A percentile compares a stretch with the other conserved stretches of the same genome.
Evolutionary conservation across 805 yeast species (phyloP).

Genomic region (Yarrowia keelungensis): DNA sequence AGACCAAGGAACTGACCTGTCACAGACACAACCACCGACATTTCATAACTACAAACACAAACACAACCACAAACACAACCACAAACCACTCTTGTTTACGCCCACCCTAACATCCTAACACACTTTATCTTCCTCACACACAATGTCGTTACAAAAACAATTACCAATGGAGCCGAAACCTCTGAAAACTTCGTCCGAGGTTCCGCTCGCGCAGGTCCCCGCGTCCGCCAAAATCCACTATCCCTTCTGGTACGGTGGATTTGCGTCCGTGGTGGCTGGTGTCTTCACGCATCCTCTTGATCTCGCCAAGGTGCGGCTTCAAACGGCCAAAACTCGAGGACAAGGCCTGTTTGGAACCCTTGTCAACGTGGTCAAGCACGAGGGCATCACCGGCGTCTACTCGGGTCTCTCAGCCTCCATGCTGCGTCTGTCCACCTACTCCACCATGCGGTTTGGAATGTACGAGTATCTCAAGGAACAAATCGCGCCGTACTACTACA

Average conservation of each 20-base stretch:
- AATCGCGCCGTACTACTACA: constrained; percentile 46
- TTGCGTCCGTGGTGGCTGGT: constrained; percentile 54
- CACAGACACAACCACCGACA: background rate
- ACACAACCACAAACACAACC: background rate
- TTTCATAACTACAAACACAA: background rate
- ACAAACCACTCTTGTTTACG: too few relatives aligned
- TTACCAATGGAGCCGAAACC: background rate
- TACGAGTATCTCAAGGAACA: constrained; percentile 75
- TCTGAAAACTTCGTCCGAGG: background rate
- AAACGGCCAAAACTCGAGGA: constrained; percentile 71
- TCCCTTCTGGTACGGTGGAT: constrained; percentile 55
- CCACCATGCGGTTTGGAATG: constrained; percentile 85
- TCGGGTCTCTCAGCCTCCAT: constrained; percentile 84
- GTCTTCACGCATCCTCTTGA: constrained; percentile 74
- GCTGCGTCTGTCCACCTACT: constrained; percentile 85
- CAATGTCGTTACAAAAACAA: constrained; percentile 11
- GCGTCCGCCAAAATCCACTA: constrained; percentile 28
- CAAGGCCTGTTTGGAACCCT: constrained; percentile 68
- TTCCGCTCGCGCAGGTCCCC: background rate
- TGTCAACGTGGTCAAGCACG: constrained; percentile 62
- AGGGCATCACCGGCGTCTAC: constrained; percentile 71
- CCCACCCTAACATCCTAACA: background rate
- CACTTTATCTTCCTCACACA: background rate
- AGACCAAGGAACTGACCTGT: background rate
- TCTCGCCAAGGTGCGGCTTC: constrained; percentile 84